Evolutionary conservation across 2,329 filamentous ascomycete genomes (phyloP), one percentile per base, ranked within the genome.

Genomic region (Phoma herbarum): DNA sequence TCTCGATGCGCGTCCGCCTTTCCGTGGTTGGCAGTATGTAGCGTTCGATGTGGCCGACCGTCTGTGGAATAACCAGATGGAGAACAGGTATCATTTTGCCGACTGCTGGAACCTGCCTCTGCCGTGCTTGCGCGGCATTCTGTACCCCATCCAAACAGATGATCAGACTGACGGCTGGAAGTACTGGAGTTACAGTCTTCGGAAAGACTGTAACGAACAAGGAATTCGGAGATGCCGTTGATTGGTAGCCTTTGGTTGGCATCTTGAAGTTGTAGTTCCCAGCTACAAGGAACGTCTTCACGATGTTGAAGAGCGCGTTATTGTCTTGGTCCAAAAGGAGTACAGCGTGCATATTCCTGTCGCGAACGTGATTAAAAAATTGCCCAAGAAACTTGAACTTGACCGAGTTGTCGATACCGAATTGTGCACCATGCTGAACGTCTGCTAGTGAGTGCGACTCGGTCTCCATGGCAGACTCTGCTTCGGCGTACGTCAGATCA

Each of bases 21-120:
- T 66, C 57, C 8, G 70, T 28, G 1, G 58, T 60, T 11, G 62
- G 23, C 3, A 65, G 61, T 5, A 82, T 56, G 48, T 77, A 80
- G 10, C 72, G 72, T 52, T 81, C 75, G 47, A 82, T 75, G 61
- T 83, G 81, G 53, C 81, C 78, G 4, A 81, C 65, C 0, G 79
- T 74, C 35, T 72, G 67, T 1, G 79, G 77, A 29, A 81, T 75
- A 1, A 81, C 76, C 1, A 81, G 64, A 23, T 77, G 74, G 10
- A 81, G 60, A 4, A 81, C 50, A 6, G 75, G 75, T 9, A 52
- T 26, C 7, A 70, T 62, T 9, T 57, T 25, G 6, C 61, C 52
- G 8, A 51, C 47, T 18, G 68, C 67, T 8, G 29, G 35, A 16
- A 66, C 68, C 69, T 59, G 63, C 18, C 67, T 70, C 39, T 68